phyloP scores from a whole-genome alignment of 441 rosid species.

The Erodium texanum region DNA sequence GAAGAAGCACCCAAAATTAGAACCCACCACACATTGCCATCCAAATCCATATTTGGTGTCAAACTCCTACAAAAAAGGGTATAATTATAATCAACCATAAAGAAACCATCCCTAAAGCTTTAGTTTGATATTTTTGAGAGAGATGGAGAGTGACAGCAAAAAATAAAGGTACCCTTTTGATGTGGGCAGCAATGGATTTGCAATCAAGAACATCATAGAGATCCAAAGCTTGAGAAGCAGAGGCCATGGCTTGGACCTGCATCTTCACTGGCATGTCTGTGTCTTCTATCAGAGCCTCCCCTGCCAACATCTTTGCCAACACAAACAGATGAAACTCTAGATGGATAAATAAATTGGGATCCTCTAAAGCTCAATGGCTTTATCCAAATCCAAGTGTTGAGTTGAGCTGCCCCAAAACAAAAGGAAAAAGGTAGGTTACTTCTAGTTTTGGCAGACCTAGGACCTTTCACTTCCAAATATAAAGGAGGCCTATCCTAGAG shows the following conservation, averaged over 20 bases:
- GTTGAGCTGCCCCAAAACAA: too few species aligned
- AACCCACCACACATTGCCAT: constrained; percentile 94
- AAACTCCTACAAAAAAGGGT: constrained; percentile 42
- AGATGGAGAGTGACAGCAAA: background rate
- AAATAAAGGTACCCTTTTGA: constrained; percentile 49
- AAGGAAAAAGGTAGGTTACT: background rate
- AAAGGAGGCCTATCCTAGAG: background rate
- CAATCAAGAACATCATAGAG: constrained; percentile 62
- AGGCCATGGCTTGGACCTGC: constrained; percentile 75
- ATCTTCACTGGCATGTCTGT: constrained; percentile 83
- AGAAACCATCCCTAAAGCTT: background rate
- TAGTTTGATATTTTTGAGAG: too few species aligned
- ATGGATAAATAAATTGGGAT: too few species aligned
- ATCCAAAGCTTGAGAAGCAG: constrained; percentile 77
- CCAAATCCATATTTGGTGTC: constrained; percentile 62
- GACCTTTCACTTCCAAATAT: background rate
- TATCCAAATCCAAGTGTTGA: background rate
- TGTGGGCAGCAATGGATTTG: constrained; percentile 60
- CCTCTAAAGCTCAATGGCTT: background rate
- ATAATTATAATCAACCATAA: background rate
- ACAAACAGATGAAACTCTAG: too few species aligned
- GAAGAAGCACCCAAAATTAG: constrained; percentile 84
- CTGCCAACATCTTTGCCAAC: constrained; percentile 58
- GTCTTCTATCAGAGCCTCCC: constrained; percentile 72
- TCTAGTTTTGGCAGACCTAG: background rate